These are phyloP conservation scores for Trichoderma hamatum DNA, from an alignment of 2,329 filamentous ascomycete genomes.

Conservation along the genomic window DNA sequence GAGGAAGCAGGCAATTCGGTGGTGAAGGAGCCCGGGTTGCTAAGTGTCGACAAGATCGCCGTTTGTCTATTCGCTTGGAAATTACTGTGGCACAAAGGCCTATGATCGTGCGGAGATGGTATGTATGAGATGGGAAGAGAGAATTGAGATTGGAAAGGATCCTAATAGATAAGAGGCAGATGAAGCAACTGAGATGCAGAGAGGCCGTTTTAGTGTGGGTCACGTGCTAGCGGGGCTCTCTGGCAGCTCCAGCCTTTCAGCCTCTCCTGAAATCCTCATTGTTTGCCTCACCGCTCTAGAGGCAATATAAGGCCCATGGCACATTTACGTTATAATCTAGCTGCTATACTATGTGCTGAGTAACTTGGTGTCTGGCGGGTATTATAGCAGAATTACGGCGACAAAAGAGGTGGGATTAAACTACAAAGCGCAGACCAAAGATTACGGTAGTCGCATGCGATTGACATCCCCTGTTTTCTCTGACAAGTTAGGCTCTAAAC, in stretches of 20 bases:
- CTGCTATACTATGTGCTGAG: background rate
- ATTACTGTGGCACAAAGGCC: slow-evolving; percentile 22
- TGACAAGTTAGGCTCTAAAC: background rate
- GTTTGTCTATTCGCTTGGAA: slow-evolving; percentile 16
- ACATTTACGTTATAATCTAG: background rate
- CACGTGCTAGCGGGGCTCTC: slow-evolving; percentile 43
- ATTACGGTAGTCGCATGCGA: slow-evolving; percentile 4
- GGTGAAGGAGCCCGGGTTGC: slow-evolving; percentile 15
- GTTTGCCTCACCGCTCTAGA: background rate
- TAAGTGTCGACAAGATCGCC: slow-evolving; percentile 9
- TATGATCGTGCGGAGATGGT: slow-evolving; percentile 19
- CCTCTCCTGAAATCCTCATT: background rate
- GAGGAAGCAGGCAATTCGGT: slow-evolving; percentile 15
- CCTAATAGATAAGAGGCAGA: slow-evolving; percentile 18
- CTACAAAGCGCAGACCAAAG: background rate
- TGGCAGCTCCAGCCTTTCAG: background rate
- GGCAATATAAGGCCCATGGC: background rate
- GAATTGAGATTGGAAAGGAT: slow-evolving; percentile 24
- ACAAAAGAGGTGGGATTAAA: background rate
- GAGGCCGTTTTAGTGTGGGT: slow-evolving; percentile 33
- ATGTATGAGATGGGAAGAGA: slow-evolving; percentile 18
- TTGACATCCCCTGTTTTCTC: background rate
- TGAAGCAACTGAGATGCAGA: slow-evolving; percentile 36
- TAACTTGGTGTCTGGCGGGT: background rate
- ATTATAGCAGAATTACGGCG: background rate